These are phyloP conservation scores for Glycyrrhiza uralensis DNA, from an alignment of 306 rosid species.

Conservation along the genomic window DNA sequence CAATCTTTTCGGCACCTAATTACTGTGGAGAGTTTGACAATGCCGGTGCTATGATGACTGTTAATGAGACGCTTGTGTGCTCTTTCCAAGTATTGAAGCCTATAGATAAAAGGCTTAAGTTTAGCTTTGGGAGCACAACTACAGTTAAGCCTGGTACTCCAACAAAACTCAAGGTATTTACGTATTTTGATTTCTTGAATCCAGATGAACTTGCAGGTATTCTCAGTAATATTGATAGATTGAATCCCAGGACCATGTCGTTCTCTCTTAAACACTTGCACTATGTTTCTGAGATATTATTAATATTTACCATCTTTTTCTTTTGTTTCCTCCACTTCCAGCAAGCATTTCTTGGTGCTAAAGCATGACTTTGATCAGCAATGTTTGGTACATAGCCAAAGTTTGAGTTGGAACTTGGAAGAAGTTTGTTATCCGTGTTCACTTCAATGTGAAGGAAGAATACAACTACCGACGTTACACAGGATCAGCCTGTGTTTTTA, in stretches of 20 bases:
- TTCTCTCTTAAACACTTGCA: neutral
- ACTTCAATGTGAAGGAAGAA: conserved; percentile 14
- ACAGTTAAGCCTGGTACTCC: conserved; percentile 34
- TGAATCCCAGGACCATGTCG: too few relatives aligned
- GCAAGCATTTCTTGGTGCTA: conserved; percentile 44
- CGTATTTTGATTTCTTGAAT: conserved; percentile 42
- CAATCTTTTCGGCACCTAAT: conserved; percentile 88
- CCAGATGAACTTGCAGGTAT: neutral
- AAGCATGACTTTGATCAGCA: conserved; percentile 21
- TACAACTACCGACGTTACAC: neutral
- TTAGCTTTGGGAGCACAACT: conserved; percentile 46
- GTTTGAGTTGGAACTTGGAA: conserved; percentile 1
- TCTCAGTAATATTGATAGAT: neutral
- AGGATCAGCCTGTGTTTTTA: neutral
- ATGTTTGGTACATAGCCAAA: conserved; percentile 7
- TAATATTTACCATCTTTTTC: conserved; percentile 11
- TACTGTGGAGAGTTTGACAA: conserved; percentile 94
- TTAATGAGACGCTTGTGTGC: conserved; percentile 71
- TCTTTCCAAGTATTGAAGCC: conserved; percentile 80
- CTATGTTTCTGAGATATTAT: neutral
- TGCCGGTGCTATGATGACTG: conserved; percentile 88
- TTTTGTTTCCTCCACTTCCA: neutral
- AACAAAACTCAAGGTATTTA: conserved; percentile 50
- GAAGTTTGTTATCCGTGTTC: neutral
- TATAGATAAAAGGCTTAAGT: conserved; percentile 53